These are phyloP conservation scores for Gossypioides kirkii DNA, from an alignment of 345 rosid species.

Conservation along the genomic window DNA sequence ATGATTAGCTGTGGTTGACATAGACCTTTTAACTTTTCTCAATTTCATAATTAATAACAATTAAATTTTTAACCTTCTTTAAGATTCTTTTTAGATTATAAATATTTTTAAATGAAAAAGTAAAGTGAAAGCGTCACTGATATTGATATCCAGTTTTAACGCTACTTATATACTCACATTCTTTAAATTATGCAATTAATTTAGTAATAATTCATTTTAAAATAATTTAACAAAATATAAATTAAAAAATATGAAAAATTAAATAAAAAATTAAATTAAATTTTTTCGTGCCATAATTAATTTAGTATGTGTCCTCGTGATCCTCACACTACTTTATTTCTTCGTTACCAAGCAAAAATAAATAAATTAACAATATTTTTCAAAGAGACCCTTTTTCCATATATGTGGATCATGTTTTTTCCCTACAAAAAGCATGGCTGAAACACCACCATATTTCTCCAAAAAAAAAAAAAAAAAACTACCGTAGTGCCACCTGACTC, in stretches of 20 bases:
- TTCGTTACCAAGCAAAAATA: conserved; percentile 33
- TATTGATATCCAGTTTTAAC: not conserved
- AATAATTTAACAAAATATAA: too few species aligned
- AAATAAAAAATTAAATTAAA: too few species aligned
- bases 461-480: conserved; percentile 18
- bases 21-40: not conserved
- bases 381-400: conserved; percentile 14
- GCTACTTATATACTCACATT: too few species aligned
- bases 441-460: not conserved
- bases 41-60: not conserved
- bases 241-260: accelerated
- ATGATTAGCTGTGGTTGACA: not conserved
- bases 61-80: not conserved
- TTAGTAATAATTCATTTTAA: too few species aligned
- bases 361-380: not conserved
- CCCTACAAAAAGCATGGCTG: too few species aligned
- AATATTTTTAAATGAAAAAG: too few species aligned
- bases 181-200: too few species aligned
- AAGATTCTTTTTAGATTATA: not conserved
- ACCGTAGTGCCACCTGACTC: conserved; percentile 51
- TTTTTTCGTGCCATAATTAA: too few species aligned
- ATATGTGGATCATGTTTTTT: conserved; percentile 10
- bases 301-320: not conserved
- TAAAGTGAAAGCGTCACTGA: conserved; percentile 4
- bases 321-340: conserved; percentile 24